phyloP scores from a whole-genome alignment of 2,329 filamentous ascomycete genomes.

The Sporothrix euskadiensis region DNA sequence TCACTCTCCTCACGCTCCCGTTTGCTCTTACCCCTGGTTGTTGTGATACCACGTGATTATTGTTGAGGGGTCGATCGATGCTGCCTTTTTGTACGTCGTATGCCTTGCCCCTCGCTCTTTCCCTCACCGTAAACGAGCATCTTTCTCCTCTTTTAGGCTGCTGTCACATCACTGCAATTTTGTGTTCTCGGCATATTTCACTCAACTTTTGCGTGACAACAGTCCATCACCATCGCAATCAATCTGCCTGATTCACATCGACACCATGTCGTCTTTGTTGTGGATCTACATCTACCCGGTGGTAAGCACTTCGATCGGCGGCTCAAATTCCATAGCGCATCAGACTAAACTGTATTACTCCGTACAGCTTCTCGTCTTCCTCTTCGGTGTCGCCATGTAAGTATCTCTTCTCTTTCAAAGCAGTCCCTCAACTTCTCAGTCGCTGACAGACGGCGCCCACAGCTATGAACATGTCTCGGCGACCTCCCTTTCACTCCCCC shows the following conservation, averaged over 20 bases:
- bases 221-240: not conserved
- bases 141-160: not conserved
- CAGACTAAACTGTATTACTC: not conserved
- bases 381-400: slow-evolving; percentile 11
- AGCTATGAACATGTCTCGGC: slow-evolving; percentile 32
- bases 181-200: not conserved
- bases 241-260: not conserved
- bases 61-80: not conserved
- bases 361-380: not conserved
- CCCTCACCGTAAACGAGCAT: not conserved
- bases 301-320: not conserved
- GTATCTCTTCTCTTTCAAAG: not conserved
- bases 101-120: not conserved
- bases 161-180: not conserved
- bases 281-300: slow-evolving; percentile 3
- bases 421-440: not conserved
- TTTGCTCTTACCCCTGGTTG: not conserved
- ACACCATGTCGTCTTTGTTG: not conserved
- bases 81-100: not conserved
- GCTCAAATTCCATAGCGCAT: too few relatives aligned
- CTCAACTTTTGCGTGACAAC: not conserved
- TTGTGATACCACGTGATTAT: not conserved
- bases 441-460: not conserved
- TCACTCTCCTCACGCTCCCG: not conserved
- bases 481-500: slow-evolving; percentile 30